Evolutionary conservation across 139 green algal genomes (phyloP).

Genomic region (Chlamydomonas incerta): DNA sequence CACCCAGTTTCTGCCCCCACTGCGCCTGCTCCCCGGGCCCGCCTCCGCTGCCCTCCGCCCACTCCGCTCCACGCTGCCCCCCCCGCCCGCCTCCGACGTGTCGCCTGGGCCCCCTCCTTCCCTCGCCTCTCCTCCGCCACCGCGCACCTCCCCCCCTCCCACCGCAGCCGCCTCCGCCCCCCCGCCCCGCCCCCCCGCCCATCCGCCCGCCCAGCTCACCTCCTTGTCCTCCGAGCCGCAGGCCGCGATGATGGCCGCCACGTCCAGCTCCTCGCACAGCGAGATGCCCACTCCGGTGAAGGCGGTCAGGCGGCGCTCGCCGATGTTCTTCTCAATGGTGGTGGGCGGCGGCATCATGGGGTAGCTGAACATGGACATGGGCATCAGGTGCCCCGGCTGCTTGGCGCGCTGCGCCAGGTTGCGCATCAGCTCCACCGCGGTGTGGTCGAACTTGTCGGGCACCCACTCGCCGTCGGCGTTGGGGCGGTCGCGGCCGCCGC

Average conservation of each 20-base stretch:
- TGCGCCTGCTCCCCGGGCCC: too few species aligned
- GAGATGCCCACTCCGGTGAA: conserved; percentile 84
- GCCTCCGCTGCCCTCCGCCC: too few species aligned
- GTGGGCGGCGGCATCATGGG: conserved; percentile 95
- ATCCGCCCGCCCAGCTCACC: conserved; percentile 1
- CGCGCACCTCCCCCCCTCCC: too few species aligned
- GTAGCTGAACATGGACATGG: conserved; percentile 93
- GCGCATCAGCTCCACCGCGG: conserved; percentile 94
- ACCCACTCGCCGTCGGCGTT: conserved; percentile 70
- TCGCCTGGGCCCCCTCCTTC: too few species aligned
- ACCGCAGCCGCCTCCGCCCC: too few species aligned
- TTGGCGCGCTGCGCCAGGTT: conserved; percentile 70
- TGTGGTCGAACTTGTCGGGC: conserved; percentile 87
- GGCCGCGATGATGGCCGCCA: conserved; percentile 54
- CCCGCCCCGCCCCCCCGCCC: too few species aligned
- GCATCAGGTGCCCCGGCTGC: conserved; percentile 87
- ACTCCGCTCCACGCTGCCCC: too few species aligned
- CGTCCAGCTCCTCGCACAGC: conserved; percentile 75
- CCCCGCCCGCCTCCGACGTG: too few species aligned
- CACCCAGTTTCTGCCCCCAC: too few species aligned
- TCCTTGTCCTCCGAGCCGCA: conserved; percentile 71
- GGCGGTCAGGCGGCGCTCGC: conserved; percentile 84
- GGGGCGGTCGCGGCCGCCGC: conserved; percentile 89
- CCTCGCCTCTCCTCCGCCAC: too few species aligned
- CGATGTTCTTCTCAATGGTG: conserved; percentile 83